Evolutionary conservation across 805 yeast genomes (phyloP).

Genomic region (Crinitomyces ghanaensis): DNA sequence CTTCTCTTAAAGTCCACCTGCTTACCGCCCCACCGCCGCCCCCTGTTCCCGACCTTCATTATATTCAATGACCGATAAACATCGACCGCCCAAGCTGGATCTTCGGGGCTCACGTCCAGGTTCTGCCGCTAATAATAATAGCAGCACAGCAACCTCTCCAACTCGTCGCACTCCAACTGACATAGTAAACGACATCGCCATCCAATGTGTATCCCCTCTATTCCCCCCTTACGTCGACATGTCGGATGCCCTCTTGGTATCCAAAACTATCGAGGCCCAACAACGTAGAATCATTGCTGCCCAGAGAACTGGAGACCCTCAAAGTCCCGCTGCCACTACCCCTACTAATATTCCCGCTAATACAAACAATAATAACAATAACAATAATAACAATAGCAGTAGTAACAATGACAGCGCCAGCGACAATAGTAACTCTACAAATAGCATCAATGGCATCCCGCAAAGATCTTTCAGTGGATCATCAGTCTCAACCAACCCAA

Average conservation of each 20-base stretch:
- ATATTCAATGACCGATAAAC: constrained; percentile 3
- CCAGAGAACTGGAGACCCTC: background rate
- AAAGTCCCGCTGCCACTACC: constrained; percentile 1
- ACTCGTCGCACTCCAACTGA: constrained; percentile 18
- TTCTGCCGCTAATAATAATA: background rate
- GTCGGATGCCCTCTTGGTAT: constrained; percentile 17
- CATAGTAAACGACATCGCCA: constrained; percentile 21
- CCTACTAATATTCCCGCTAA: background rate
- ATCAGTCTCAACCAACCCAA: too few relatives aligned
- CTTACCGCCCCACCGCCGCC: too few relatives aligned
- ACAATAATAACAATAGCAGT: too few relatives aligned
- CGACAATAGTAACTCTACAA: too few relatives aligned
- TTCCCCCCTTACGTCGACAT: constrained; percentile 19
- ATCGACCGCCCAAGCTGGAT: constrained; percentile 6
- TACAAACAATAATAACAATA: too few relatives aligned
- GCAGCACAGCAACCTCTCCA: constrained; percentile 3
- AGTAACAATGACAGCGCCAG: too few relatives aligned
- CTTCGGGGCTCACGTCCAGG: constrained; percentile 1
- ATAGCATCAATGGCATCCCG: too few relatives aligned
- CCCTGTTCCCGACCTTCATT: too few relatives aligned
- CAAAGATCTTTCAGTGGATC: too few relatives aligned
- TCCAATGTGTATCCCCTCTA: constrained; percentile 24
- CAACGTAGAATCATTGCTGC: constrained; percentile 21
- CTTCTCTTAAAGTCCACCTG: too few relatives aligned
- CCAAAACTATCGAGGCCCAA: constrained; percentile 19